Evolutionary conservation across 1,139 yeast genomes (phyloP), one percentile per base, ranked within the genome.

Genomic region (Candida sojae): DNA sequence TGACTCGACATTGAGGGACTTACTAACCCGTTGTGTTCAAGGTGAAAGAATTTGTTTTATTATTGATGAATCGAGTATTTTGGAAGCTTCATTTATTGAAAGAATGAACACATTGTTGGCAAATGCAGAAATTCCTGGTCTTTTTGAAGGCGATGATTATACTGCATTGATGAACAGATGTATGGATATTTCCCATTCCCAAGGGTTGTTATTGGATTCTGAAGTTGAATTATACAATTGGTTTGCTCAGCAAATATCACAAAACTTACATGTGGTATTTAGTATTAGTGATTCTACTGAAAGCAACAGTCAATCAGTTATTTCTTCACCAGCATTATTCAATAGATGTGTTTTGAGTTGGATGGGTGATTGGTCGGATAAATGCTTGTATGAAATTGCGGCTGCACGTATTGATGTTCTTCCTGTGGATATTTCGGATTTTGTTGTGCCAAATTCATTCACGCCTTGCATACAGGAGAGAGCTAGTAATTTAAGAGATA

Each of bases 51-150:
- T 84, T 0, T 88, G 96, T 57, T 82, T 90, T 48, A 70, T 92
- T 17, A 76, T 93, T 25, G 96, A 91, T 59, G 97, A 93, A 57
- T 82, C 96, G 0, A 82, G 86, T 42, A 81, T 91, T 47, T 62
- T 85, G 44, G 95, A 88, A 43, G 75, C 96, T 0, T 75, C 96
- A 0, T 92, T 92, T 59, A 68, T 93, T 32, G 99, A 93, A 64
- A 73, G 96, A 51, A 90, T 93, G 96, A 93, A 93, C 58, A 89
- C 96, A 0, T 70, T 93, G 29, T 72, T 93, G 34, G 97, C 98
- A 0, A 93, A 92, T 63, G 89, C 97, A 0, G 97, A 92, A 57
- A 80, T 91, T 25, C 97, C 97, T 0, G 97, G 97, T 2, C 70
- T 93, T 21, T 93, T 89, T 63, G 90, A 83, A 54, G 93, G 84